A percentile compares a stretch with the other conserved stretches of the same genome.
Evolutionary conservation across 129 eudicot genomes (phyloP).

Genomic region (Dittrichia graveolens): DNA sequence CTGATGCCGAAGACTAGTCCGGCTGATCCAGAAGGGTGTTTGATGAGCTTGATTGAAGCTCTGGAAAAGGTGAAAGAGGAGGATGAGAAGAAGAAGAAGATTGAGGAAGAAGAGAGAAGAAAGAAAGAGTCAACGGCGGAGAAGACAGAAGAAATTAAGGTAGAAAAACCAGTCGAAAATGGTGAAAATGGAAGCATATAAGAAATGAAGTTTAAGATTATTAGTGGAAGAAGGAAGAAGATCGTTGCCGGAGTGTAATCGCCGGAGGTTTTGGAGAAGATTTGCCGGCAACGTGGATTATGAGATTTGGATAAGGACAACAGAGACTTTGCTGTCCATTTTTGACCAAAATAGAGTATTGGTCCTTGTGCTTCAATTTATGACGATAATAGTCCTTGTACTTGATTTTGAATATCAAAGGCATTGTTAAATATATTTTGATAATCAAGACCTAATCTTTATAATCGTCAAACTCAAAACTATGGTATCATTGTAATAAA

Average conservation of each 20-base stretch:
- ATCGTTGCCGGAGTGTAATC: conserved; percentile 20
- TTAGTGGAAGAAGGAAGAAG: neutral
- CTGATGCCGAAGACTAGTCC: conserved; percentile 39
- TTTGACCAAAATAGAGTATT: neutral
- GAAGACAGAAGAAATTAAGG: neutral
- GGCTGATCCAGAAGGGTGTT: conserved; percentile 26
- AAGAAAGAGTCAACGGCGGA: conserved; percentile 16
- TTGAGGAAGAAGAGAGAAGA: conserved; percentile 29
- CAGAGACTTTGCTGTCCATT: neutral
- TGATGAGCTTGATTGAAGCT: conserved; percentile 34
- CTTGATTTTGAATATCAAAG: neutral
- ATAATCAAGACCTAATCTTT: too few species aligned
- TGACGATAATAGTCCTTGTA: conserved; percentile 1
- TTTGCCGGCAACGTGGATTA: conserved; percentile 8
- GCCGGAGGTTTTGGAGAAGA: conserved; percentile 3
- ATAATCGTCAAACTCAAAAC: too few species aligned
- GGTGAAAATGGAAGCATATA: conserved; percentile 30
- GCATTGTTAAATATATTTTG: too few species aligned
- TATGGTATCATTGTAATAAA: too few species aligned
- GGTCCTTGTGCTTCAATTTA: neutral
- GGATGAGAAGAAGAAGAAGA: conserved; percentile 7
- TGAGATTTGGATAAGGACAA: conserved; percentile 20
- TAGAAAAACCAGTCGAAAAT: conserved; percentile 15
- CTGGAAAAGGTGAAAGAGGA: conserved; percentile 30
- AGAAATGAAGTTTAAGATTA: neutral